Base-by-base conservation (phyloP, 2,329 filamentous ascomycete species). In the Verticillium albo-atrum region DNA sequence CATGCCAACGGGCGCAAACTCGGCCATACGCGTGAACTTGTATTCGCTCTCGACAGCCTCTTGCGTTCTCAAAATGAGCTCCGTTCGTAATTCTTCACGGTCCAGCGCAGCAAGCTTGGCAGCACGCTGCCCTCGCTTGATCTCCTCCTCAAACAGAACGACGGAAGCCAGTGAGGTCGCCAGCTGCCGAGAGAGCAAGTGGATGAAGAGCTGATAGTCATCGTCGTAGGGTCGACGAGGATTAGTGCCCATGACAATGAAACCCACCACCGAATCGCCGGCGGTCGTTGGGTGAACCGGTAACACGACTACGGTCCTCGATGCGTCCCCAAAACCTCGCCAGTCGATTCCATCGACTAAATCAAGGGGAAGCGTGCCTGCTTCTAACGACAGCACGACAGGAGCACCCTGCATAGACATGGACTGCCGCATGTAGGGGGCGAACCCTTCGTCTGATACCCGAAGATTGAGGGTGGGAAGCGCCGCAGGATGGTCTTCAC, bases 61-160 rank as follows among this genome's bases (percentile, higher is more conserved):
- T 65, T 84, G 81, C 1, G 85, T 87, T 32, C 83, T 77, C 20
- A 89, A 79, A 51, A 87, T 86, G 15, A 95, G 79, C 69, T 94
- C 89, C 70, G 91, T 83, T 0, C 89, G 91, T 3, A 95, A 81
- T 67, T 92, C 88, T 64, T 91, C 89, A 2, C 89, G 86, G 71
- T 95, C 90, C 62, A 90, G 76, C 2, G 89, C 89, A 10, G 91
- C 91, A 34, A 92, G 78, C 58, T 85, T 86, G 23, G 90, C 91
- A 1, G 90, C 90, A 65, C 81, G 82, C 71, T 92, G 87, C 1
- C 89, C 89, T 61, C 89, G 82, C 60, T 83, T 84, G 63, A 94
- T 92, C 69, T 95, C 91, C 65, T 94, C 90, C 69, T 94, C 90
- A 60, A 93, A 93, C 2, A 95, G 74, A 0, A 93, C 89, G 0